phyloP scores from a whole-genome alignment of 345 rosid genomes.

The Gossypium ekmanianum region DNA sequence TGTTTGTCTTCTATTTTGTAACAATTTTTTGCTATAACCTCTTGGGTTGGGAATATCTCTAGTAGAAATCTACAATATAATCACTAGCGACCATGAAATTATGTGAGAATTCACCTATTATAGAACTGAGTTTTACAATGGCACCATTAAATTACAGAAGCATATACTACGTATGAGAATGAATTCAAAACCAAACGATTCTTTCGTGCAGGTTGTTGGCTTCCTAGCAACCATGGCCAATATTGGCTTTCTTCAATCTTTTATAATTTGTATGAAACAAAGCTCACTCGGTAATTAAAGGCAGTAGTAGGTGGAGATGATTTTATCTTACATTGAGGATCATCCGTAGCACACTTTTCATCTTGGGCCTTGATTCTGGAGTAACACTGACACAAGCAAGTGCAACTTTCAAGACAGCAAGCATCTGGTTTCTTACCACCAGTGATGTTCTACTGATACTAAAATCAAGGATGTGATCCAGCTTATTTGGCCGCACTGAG shows the following conservation, averaged over 20 bases:
- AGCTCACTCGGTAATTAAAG: not conserved
- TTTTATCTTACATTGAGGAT: constrained; percentile 53
- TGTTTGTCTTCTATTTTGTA: not conserved
- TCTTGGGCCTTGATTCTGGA: constrained; percentile 74
- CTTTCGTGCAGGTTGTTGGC: not conserved
- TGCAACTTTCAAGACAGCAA: constrained; percentile 65
- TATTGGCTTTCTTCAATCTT: not conserved
- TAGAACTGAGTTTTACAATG: not conserved
- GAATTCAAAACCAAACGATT: not conserved
- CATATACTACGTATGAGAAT: not conserved
- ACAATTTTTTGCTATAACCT: not conserved
- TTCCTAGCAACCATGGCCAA: not conserved
- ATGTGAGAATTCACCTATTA: not conserved
- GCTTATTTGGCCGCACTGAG: constrained; percentile 39
- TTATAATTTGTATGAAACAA: not conserved
- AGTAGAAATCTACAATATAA: not conserved
- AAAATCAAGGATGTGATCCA: constrained; percentile 63
- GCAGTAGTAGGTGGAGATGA: not conserved
- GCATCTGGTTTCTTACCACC: constrained; percentile 63
- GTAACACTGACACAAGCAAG: constrained; percentile 61
- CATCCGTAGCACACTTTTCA: constrained; percentile 74
- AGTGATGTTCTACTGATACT: constrained; percentile 58
- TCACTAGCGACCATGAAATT: not conserved
- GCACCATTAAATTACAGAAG: not conserved
- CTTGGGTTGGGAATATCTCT: not conserved